Conservation (phyloP, 495 filamentous ascomycete genomes). For the Lophium mytilinum region DNA sequence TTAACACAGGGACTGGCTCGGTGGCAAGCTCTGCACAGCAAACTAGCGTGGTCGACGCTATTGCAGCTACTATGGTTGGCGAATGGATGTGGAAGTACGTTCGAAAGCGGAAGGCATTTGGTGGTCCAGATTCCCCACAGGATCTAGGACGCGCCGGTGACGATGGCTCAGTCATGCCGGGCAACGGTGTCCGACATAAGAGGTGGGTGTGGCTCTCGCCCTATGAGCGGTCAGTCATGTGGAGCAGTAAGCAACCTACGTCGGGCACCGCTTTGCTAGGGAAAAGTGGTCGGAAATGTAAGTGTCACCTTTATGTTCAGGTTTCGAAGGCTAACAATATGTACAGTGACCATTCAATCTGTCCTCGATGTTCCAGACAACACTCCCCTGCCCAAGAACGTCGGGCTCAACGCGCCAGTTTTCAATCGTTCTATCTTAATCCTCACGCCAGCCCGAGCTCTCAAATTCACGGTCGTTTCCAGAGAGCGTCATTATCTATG, state of each 20-base stretch:
- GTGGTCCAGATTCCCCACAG: conserved; percentile 58
- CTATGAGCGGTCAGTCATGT: conserved; percentile 91
- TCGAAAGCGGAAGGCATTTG: conserved; percentile 84
- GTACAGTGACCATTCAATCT: conserved; percentile 82
- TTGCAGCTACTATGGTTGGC: conserved; percentile 96
- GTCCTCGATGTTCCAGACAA: conserved; percentile 95
- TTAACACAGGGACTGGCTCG: conserved; percentile 39
- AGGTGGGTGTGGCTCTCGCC: conserved; percentile 98
- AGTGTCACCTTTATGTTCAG: conserved; percentile 34
- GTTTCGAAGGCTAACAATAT: conserved; percentile 19
- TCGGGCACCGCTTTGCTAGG: conserved; percentile 81
- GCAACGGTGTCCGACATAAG: conserved; percentile 69
- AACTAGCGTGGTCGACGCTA: conserved; percentile 89
- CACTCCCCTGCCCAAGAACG: conserved; percentile 72
- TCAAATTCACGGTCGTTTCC: conserved; percentile 86
- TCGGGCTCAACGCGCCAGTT: conserved; percentile 39
- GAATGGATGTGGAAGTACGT: conserved; percentile 99
- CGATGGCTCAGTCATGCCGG: conserved; percentile 47
- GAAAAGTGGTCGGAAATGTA: conserved; percentile 92
- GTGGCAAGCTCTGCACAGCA: conserved; percentile 54
- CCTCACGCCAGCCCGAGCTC: conserved; percentile 81
- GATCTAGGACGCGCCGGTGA: conserved; percentile 40
- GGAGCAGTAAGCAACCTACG: conserved; percentile 95
- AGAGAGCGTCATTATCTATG: conserved; percentile 89
- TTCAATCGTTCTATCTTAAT: conserved; percentile 96